Conservation (phyloP, 2,329 filamentous ascomycete genomes). For the Diaporthe humulicola region DNA sequence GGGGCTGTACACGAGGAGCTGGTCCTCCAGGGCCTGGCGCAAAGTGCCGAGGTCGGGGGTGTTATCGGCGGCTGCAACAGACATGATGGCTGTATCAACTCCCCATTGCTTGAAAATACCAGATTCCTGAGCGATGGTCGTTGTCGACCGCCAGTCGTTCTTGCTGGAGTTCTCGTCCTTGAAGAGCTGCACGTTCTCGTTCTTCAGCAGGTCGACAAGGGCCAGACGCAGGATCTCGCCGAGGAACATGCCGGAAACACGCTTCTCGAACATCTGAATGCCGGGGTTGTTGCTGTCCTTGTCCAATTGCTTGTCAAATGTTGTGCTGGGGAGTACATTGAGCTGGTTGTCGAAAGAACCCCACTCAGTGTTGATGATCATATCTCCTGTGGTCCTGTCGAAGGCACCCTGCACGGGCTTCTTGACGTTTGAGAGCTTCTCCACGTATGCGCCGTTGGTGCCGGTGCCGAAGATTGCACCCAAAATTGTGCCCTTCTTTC, state of each 20-base stretch:
- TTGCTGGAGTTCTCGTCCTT: slow-evolving; percentile 78
- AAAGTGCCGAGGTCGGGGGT: slow-evolving; percentile 79
- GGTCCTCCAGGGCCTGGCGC: slow-evolving; percentile 81
- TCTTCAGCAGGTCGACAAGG: slow-evolving; percentile 78
- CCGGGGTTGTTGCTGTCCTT: slow-evolving; percentile 88
- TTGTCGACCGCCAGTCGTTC: slow-evolving; percentile 79
- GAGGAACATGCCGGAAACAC: slow-evolving; percentile 97
- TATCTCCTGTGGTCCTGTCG: slow-evolving; percentile 86
- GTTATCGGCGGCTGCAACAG: slow-evolving; percentile 85
- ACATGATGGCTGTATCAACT: slow-evolving; percentile 91
- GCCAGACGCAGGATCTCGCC: slow-evolving; percentile 91
- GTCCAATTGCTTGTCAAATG: slow-evolving; percentile 86
- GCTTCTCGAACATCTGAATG: slow-evolving; percentile 99
- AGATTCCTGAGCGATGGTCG: slow-evolving; percentile 74
- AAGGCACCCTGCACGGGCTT: slow-evolving; percentile 81
- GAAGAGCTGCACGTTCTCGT: slow-evolving; percentile 79
- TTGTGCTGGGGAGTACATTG: slow-evolving; percentile 86
- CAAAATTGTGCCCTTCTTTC: slow-evolving; percentile 87
- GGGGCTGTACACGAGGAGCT: slow-evolving; percentile 81
- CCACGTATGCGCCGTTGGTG: slow-evolving; percentile 97
- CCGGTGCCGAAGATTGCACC: slow-evolving; percentile 98
- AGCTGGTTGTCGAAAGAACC: slow-evolving; percentile 97
- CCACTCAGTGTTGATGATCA: slow-evolving; percentile 99
- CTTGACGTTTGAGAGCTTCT: slow-evolving; percentile 87
- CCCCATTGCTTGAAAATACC: slow-evolving; percentile 86